Base-by-base conservation (phyloP, 768 basidiomycete species). In the Coprinellus micaceus region DNA sequence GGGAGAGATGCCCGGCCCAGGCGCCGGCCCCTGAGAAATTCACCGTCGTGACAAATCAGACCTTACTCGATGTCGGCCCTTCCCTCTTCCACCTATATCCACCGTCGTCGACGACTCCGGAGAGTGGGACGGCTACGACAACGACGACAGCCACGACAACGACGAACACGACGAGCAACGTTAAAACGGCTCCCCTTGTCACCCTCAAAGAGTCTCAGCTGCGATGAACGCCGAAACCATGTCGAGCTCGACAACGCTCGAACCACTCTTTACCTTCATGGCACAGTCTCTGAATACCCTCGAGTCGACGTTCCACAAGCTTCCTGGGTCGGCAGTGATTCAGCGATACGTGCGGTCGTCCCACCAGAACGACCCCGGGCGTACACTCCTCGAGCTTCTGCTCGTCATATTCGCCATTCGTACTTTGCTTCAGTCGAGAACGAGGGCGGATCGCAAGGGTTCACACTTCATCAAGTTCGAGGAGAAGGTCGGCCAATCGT, bases 331-430 rank as follows among this genome's bases (percentile, higher is more conserved):
- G 9, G 84, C 86, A 2, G 88, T 94, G 58, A 72, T 93, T 59
- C 82, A 89, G 59, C 89, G 95, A 63, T 97, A 97, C 69, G 90
- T 98, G 74, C 88, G 84, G 73, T 93, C 91, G 26, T 95, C 92
- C 0, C 95, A 99, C 70, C 90, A 91, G 71, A 90, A 99, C 68
- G 97, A 99, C 72, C 97, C 97, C 1, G 91, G 89, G 29, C 80
- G 97, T 53, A 94, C 93, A 0, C 63, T 98, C 9, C 82, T 99
- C 50, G 97, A 99, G 71, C 69, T 98, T 21, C 84, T 96, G 49
- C 82, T 99, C 33, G 68, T 94, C 53, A 76, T 91, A 44, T 97
- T 98, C 64, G 94, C 91, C 21, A 81, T 98, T 52, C 76, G 92
- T 54, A 98, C 96, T 0, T 75, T 98, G n/a, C 69, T 97, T 41